Evolutionary conservation across 345 rosid species (phyloP), one percentile per base, ranked within the genome.

Genomic region (Salix koriyanagi): DNA sequence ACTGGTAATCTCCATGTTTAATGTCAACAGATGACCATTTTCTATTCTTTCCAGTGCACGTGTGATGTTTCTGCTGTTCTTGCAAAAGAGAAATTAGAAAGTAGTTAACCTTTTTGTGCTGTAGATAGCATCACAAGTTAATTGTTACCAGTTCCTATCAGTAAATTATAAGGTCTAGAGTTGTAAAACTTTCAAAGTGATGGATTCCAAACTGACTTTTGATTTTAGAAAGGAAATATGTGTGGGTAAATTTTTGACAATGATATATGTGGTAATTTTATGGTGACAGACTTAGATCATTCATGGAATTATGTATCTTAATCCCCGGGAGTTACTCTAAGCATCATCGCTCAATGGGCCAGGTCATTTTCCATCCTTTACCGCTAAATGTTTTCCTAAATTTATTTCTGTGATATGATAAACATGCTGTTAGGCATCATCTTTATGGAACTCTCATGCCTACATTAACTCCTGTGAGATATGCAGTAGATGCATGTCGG

Each of bases 291-390:
- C 95, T 94, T 54, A 86, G 95, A 70, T 88, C 97, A 28, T 87
- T 91, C 72, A 91, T 95, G 97, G 97, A 95, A 79, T 83, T 95
- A 80, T 95, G 99, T 82, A 95, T 95, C 83, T 83, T 95, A 75
- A 75, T 89, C 79, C 90, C 97, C 16, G 97, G 97, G 65, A 86
- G 85, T 77, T 81, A 93, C 79, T 80, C 85, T 76, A 91, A 86
- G 73, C 91, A 83, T 75, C 80, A 77, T 81, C 87, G 69, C 5
- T n/a, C 86, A 16, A 70, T 61, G 72, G 58, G 85, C 73, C 81
- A 70, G 81, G 88, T 87, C 78, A 86, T 83, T 77, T 34, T 41
- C 66, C 48, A 46, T 75, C 67, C 82, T 34, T 76, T 41, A 14
- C 41, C 70, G 26, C 34, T 39, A 19, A 72, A 74, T 71, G 21